Evolutionary conservation across 164 flowering plant genomes (phyloP), one percentile per base, ranked within the genome.

Genomic region (Dillenia turbinata): DNA sequence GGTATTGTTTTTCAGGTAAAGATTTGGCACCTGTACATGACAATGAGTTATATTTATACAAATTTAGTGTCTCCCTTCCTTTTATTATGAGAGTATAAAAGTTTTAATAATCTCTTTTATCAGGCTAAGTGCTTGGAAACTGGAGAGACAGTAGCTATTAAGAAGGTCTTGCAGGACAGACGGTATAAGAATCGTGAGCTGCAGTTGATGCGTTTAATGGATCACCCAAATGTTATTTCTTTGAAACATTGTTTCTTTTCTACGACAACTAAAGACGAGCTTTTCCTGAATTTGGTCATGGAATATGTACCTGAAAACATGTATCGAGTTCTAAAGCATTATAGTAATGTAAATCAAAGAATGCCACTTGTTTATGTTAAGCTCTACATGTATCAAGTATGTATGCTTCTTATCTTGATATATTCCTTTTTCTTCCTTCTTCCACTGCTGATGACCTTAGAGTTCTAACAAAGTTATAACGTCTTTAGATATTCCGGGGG

Each of bases 71-170:
- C 13, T 54, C 19, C 16, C 12, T 51, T 13, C 11, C 13, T 10
- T 45, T n/a, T 55, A 24, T 65, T 9, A 49, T 57, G 15, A 12
- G 13, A 17, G 10, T 1, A 51, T 26, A 43, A 10, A n/a, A 17
- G 13, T 16, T 47, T 22, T 9, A 6, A 33, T 33, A 33, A 33
- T 33, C 17, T 61, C 19, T n/a, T 52, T 19, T 9, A 9, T 49
- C 62, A 91, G 98, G 97, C 98, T 69, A 93, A 86, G 69, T 93
- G 98, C 78, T 73, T 93, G 81, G 98, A 93, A 74, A 83, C 88
- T 55, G 94, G 93, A 55, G 98, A 92, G 69, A 80, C 87, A 2
- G 94, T 92, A 56, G 97, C 97, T 16, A 90, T 92, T 67, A 92
- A 92, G 71, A 92, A 92, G 81, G 97, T 92, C 47, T 77, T 90